Conservation (phyloP, 2,329 filamentous ascomycete species). For the Penicillium sp. region DNA sequence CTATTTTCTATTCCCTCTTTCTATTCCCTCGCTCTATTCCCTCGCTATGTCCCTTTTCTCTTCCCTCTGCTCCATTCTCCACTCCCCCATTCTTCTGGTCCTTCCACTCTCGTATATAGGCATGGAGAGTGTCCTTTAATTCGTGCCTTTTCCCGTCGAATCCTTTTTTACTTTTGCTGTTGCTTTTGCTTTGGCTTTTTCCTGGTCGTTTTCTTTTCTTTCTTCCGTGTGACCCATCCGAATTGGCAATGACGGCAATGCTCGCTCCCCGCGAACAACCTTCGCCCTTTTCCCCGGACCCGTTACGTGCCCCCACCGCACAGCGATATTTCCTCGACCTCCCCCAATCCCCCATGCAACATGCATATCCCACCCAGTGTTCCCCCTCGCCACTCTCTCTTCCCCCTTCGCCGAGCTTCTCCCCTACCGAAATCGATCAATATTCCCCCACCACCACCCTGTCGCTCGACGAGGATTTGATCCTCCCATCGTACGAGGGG, state of each 20-base stretch:
- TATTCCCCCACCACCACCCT: constrained; percentile 41
- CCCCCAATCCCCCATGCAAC: constrained; percentile 30
- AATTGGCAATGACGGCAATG: constrained; percentile 36
- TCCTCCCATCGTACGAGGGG: constrained; percentile 47
- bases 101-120: neutral
- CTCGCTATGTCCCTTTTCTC: neutral
- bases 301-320: constrained; percentile 29
- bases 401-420: constrained; percentile 39
- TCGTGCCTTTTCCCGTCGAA: neutral
- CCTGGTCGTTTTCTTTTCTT: neutral
- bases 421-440: constrained; percentile 30
- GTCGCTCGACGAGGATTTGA: constrained; percentile 43
- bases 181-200: neutral
- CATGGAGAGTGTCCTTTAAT: neutral
- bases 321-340: constrained; percentile 36
- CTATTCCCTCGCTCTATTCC: neutral
- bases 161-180: neutral
- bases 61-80: neutral
- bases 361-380: constrained; percentile 26
- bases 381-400: constrained; percentile 36
- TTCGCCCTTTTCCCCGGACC: constrained; percentile 33
- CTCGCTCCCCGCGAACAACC: constrained; percentile 33
- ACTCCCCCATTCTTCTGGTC: neutral
- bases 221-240: neutral
- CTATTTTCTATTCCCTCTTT: neutral